Evolutionary conservation across 1,139 yeast genomes (phyloP).

Genomic region (Candida glucosophila): DNA sequence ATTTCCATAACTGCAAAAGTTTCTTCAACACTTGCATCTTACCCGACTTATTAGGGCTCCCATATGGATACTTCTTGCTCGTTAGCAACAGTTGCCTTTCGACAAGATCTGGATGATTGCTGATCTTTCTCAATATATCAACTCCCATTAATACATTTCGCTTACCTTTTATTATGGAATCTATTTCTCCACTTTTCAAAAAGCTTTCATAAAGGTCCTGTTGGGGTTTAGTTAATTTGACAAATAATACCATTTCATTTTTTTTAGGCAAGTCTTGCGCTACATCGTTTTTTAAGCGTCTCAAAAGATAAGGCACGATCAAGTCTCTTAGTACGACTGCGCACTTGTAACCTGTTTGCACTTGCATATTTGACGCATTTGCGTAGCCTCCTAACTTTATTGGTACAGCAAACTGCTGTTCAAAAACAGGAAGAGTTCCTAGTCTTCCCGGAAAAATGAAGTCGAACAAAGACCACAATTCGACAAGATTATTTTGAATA

Average conservation of each 20-base stretch:
- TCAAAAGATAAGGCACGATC: conserved; percentile 77
- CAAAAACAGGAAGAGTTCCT: conserved; percentile 92
- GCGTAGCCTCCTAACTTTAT: conserved; percentile 98
- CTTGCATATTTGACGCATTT: conserved; percentile 91
- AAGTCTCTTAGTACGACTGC: conserved; percentile 85
- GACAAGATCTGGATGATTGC: conserved; percentile 92
- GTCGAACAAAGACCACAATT: conserved; percentile 91
- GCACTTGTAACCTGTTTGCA: conserved; percentile 93
- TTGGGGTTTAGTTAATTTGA: conserved; percentile 73
- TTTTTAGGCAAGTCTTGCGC: conserved; percentile 93
- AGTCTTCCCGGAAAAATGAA: conserved; percentile 90
- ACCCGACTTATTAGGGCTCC: conserved; percentile 69
- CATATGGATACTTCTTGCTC: conserved; percentile 43
- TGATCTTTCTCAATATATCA: conserved; percentile 80
- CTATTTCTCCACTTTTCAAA: conserved; percentile 66
- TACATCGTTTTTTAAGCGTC: conserved; percentile 90
- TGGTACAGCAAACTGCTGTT: conserved; percentile 84
- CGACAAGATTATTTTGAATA: conserved; percentile 84
- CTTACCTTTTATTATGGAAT: conserved; percentile 65
- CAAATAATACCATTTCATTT: conserved; percentile 87
- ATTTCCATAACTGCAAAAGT: conserved; percentile 65
- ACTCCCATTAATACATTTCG: conserved; percentile 84
- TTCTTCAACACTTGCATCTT: conserved; percentile 85
- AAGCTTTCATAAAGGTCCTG: conserved; percentile 66
- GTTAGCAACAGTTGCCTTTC: conserved; percentile 41